These are phyloP conservation scores for Rosellinia necatrix DNA, from an alignment of 2,329 filamentous ascomycete species.

Conservation along the genomic window DNA sequence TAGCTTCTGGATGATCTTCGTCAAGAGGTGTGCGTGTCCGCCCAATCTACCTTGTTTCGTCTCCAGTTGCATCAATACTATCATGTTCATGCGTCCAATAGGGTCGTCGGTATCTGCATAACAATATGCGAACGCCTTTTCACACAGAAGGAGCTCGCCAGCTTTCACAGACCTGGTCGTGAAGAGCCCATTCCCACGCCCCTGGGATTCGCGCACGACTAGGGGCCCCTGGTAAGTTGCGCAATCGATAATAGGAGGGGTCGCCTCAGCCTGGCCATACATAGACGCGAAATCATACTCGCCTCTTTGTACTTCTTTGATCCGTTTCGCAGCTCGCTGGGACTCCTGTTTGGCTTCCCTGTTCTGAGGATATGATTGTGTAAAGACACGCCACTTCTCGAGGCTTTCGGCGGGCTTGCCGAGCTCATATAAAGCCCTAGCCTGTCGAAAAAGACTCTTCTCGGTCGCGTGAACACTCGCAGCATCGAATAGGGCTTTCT, in stretches of 20 bases:
- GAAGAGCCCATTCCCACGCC: slow-evolving; percentile 56
- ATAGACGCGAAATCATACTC: slow-evolving; percentile 45
- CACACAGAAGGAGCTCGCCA: slow-evolving; percentile 58
- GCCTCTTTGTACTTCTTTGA: slow-evolving; percentile 47
- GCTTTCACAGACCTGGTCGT: slow-evolving; percentile 51
- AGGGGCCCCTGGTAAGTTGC: slow-evolving; percentile 52
- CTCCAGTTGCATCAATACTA: slow-evolving; percentile 45
- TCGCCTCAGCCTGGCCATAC: slow-evolving; percentile 43
- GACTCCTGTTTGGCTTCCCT: slow-evolving; percentile 38
- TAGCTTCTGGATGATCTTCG: slow-evolving; percentile 50
- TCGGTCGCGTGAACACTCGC: slow-evolving; percentile 37
- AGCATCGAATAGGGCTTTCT: slow-evolving; percentile 41
- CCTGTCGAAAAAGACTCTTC: slow-evolving; percentile 51
- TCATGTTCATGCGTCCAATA: slow-evolving; percentile 26
- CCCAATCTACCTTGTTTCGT: slow-evolving; percentile 42
- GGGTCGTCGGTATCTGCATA: slow-evolving; percentile 36
- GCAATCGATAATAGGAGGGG: slow-evolving; percentile 50
- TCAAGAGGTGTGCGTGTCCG: slow-evolving; percentile 48
- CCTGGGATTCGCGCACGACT: slow-evolving; percentile 45
- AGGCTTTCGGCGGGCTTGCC: slow-evolving; percentile 44
- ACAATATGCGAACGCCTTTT: slow-evolving; percentile 57
- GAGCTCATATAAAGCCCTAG: slow-evolving; percentile 51
- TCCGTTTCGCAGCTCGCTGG: slow-evolving; percentile 37
- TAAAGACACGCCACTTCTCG: slow-evolving; percentile 42
- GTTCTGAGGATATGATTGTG: slow-evolving; percentile 43